phyloP scores from a whole-genome alignment of 371 early-diverging fungal species.

The Apophysomyces elegans region DNA sequence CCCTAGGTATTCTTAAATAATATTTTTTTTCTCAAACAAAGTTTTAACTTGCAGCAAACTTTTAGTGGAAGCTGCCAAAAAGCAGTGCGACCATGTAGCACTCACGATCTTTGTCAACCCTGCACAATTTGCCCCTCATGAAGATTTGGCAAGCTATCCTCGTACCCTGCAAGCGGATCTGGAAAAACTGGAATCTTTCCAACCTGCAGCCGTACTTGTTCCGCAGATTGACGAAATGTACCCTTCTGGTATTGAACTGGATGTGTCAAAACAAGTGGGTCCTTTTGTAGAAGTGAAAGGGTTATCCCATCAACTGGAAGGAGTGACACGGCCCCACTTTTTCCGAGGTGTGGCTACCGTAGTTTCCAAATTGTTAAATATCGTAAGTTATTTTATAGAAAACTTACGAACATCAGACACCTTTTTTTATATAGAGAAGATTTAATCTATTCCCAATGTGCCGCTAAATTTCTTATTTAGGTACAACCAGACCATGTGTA shows the following conservation, averaged over 20 bases:
- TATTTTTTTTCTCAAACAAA: neutral
- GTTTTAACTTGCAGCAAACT: neutral
- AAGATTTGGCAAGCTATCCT: slow-evolving; percentile 92
- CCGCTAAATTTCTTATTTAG: slow-evolving; percentile 17
- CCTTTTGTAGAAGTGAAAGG: slow-evolving; percentile 94
- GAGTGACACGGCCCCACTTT: slow-evolving; percentile 91
- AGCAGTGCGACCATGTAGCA: slow-evolving; percentile 72
- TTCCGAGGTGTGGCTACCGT: slow-evolving; percentile 98
- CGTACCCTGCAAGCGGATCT: slow-evolving; percentile 81
- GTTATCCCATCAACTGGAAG: slow-evolving; percentile 90
- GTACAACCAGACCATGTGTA: slow-evolving; percentile 80
- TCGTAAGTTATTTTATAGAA: slow-evolving; percentile 44
- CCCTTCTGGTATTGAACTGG: slow-evolving; percentile 84
- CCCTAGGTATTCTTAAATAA: slow-evolving; percentile 56
- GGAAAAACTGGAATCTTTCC: slow-evolving; percentile 53
- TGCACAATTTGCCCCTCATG: slow-evolving; percentile 95
- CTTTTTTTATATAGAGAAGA: too few relatives aligned
- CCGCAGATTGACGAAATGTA: slow-evolving; percentile 93
- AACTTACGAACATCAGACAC: too few relatives aligned
- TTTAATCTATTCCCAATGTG: too few relatives aligned
- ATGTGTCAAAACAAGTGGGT: slow-evolving; percentile 79
- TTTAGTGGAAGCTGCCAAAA: slow-evolving; percentile 62
- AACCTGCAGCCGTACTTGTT: slow-evolving; percentile 69
- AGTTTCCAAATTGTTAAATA: slow-evolving; percentile 92
- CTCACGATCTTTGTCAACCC: slow-evolving; percentile 96